phyloP scores from a whole-genome alignment of 1,284 basidiomycete species.

The Tilletia indica region DNA sequence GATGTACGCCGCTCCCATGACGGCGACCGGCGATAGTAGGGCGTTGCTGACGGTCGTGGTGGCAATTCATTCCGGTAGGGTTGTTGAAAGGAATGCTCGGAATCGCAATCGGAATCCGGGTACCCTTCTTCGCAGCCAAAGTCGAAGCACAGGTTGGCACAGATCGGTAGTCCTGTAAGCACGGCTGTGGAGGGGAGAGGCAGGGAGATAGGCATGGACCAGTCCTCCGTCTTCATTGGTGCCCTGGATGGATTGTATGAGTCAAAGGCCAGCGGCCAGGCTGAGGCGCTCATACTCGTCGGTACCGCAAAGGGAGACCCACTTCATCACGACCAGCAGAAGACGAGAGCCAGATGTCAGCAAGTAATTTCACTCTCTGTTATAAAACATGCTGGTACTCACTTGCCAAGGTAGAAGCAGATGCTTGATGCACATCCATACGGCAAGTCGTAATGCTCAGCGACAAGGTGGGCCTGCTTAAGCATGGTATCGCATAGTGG shows the following conservation, averaged over 20 bases:
- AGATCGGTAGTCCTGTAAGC: neutral
- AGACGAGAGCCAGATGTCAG: no score
- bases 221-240: neutral
- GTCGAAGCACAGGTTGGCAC: constrained; percentile 1
- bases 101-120: neutral
- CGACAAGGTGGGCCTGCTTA: neutral
- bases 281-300: neutral
- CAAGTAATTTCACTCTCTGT: neutral
- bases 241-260: neutral
- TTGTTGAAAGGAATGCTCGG: neutral
- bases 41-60: neutral
- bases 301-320: neutral
- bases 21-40: neutral
- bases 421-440: neutral
- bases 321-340: neutral
- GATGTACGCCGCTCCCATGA: neutral
- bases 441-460: neutral
- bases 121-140: neutral
- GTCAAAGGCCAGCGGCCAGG: neutral
- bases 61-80: neutral
- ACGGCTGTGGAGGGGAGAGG: neutral
- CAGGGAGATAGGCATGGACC: neutral
- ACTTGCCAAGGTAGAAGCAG: constrained; percentile 5
- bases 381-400: neutral
- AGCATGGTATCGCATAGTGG: neutral